Evolutionary conservation across 805 yeast genomes (phyloP).

Genomic region (Ogataea paraovalis): DNA sequence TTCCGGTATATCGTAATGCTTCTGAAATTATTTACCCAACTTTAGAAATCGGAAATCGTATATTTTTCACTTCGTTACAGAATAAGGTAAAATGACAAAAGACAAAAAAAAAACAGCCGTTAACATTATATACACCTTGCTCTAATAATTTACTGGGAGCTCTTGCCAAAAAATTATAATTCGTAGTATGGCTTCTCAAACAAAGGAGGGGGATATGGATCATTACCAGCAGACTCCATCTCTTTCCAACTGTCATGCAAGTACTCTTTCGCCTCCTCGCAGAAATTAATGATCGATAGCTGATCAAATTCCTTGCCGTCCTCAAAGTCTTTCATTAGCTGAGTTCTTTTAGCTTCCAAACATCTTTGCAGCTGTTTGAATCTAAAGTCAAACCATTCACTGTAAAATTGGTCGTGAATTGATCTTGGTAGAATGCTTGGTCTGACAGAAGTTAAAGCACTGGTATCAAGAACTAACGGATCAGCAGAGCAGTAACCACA

Average conservation of each 20-base stretch:
- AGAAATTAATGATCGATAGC: slow-evolving; percentile 23
- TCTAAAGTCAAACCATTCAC: slow-evolving; percentile 34
- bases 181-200: slow-evolving; percentile 24
- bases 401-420: slow-evolving; percentile 31
- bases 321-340: slow-evolving; percentile 14
- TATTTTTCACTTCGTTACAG: no score
- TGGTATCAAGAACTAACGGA: slow-evolving; percentile 28
- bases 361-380: slow-evolving; percentile 28
- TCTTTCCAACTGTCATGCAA: slow-evolving; percentile 29
- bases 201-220: slow-evolving; percentile 27
- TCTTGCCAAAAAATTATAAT: background rate
- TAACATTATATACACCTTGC: background rate
- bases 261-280: slow-evolving; percentile 29
- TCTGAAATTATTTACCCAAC: no score
- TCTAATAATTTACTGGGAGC: background rate
- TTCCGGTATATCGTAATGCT: no score
- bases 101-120: no score
- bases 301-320: slow-evolving; percentile 30
- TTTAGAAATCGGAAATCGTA: no score
- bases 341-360: slow-evolving; percentile 19
- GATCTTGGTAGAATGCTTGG: slow-evolving; percentile 35
- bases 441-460: slow-evolving; percentile 32
- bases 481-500: slow-evolving; percentile 30
- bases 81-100: no score
- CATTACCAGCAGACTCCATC: slow-evolving; percentile 32